Conservation (phyloP, 1,284 basidiomycete species). For the Ustilago bromivora region DNA sequence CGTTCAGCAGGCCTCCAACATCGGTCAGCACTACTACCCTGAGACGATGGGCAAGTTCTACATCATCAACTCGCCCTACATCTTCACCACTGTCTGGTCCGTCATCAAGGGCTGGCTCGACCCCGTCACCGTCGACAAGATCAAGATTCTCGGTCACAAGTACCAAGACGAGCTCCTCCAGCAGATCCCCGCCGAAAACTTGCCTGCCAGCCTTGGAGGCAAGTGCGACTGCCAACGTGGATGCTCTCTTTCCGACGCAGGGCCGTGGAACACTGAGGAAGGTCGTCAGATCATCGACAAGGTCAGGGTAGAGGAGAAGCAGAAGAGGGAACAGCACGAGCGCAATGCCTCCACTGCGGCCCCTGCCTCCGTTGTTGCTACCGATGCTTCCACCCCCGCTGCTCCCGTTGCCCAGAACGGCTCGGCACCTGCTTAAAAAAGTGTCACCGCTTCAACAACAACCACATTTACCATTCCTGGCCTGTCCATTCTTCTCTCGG, state of each 20-base stretch:
- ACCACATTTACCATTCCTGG: not conserved
- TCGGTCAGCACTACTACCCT: slow-evolving; percentile 87
- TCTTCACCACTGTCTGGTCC: slow-evolving; percentile 88
- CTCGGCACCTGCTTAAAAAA: slow-evolving; percentile 12
- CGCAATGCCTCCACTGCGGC: slow-evolving; percentile 17
- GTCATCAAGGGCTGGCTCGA: slow-evolving; percentile 95
- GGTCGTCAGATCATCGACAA: slow-evolving; percentile 65
- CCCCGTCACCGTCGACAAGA: slow-evolving; percentile 89
- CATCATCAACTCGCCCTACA: slow-evolving; percentile 85
- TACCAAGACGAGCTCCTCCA: slow-evolving; percentile 60
- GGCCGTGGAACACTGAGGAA: slow-evolving; percentile 83
- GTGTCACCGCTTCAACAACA: not conserved
- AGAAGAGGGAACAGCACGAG: slow-evolving; percentile 39
- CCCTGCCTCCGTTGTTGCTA: slow-evolving; percentile 18
- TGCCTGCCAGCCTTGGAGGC: slow-evolving; percentile 89
- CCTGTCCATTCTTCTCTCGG: not conserved
- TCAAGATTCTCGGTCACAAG: slow-evolving; percentile 64
- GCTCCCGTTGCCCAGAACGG: slow-evolving; percentile 24
- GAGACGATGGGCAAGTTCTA: slow-evolving; percentile 92
- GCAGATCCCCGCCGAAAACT: slow-evolving; percentile 80
- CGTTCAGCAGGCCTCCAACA: slow-evolving; percentile 80
- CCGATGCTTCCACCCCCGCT: slow-evolving; percentile 17
- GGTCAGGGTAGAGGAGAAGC: slow-evolving; percentile 56
- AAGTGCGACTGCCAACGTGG: slow-evolving; percentile 82
- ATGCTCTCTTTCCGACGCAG: slow-evolving; percentile 88